phyloP scores from a whole-genome alignment of 441 rosid species.

The Adansonia rubrostipa region DNA sequence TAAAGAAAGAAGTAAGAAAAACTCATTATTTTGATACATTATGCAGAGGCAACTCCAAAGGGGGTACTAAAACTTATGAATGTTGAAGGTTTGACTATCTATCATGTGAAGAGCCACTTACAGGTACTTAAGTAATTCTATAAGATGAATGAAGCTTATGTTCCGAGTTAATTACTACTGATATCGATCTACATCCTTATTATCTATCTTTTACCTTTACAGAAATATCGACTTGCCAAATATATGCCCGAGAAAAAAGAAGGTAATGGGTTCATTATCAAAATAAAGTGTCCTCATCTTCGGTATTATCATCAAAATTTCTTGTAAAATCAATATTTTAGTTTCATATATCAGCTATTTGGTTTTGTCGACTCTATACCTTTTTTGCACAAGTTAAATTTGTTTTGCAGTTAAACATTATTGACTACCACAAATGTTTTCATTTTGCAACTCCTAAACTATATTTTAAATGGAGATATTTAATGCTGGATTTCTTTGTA shows the following conservation, averaged over 20 bases:
- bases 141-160: slow-evolving; percentile 18
- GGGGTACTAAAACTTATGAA: slow-evolving; percentile 88
- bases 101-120: slow-evolving; percentile 93
- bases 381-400: not conserved
- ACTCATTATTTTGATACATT: slow-evolving; percentile 26
- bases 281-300: slow-evolving; percentile 8
- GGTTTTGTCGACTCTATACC: not conserved
- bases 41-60: slow-evolving; percentile 92
- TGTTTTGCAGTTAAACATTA: not conserved
- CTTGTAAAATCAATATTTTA: not conserved
- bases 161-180: slow-evolving; percentile 13
- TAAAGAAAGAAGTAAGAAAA: not conserved
- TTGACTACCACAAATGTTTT: not conserved
- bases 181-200: slow-evolving; percentile 26
- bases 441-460: not conserved
- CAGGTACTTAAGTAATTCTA: slow-evolving; percentile 55
- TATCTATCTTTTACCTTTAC: slow-evolving; percentile 42
- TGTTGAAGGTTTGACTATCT: slow-evolving; percentile 81
- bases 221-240: slow-evolving; percentile 93
- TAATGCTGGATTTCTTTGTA: not conserved
- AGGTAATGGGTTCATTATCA: slow-evolving; percentile 47
- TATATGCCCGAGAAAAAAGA: slow-evolving; percentile 86
- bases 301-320: not conserved
- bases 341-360: not conserved
- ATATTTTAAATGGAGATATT: not conserved